A percentile compares a stretch with the other conserved stretches of the same genome.
These are phyloP conservation scores for Ophiocytium majus DNA, from an alignment of 352 stramenopile species.

Conservation along the genomic window DNA sequence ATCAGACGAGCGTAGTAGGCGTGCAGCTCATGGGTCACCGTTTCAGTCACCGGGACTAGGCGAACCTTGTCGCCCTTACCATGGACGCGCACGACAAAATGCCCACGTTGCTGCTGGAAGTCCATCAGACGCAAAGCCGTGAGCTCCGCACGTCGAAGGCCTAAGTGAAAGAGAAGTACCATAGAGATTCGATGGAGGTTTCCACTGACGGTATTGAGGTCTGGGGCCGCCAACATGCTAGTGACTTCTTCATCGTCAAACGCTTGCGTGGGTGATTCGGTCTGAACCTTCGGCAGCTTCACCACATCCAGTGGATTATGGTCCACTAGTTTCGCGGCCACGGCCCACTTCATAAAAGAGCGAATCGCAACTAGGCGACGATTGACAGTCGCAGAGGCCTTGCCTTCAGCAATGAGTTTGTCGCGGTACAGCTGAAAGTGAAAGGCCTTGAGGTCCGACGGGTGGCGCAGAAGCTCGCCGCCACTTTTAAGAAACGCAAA, in stretches of 20 bases:
- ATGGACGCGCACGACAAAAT: not conserved
- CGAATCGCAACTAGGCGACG: not conserved
- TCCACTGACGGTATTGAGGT: not conserved
- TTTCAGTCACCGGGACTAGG: not conserved
- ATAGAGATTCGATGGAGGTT: not conserved
- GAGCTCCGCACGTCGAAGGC: not conserved
- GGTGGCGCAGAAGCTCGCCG: not conserved
- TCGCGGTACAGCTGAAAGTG: constrained; percentile 10
- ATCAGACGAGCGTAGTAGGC: not conserved
- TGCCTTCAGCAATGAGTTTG: not conserved
- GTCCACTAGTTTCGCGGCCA: not conserved
- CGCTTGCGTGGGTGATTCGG: not conserved
- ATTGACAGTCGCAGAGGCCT: not conserved
- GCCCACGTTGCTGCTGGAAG: not conserved
- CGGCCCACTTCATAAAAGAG: constrained; percentile 12
- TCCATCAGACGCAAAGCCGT: not conserved
- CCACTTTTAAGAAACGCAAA: not conserved
- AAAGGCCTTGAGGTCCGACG: not conserved
- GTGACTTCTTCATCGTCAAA: constrained; percentile 13
- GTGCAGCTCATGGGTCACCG: not conserved
- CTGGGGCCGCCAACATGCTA: not conserved
- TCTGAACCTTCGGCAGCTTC: constrained; percentile 7
- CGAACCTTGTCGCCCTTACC: constrained; percentile 12
- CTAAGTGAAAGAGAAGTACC: not conserved
- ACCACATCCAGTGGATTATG: constrained; percentile 1